A percentile compares a stretch with the other conserved stretches of the same genome.
Conservation (phyloP, 805 yeast genomes). For the Tetrapisispora pingtungensis region DNA sequence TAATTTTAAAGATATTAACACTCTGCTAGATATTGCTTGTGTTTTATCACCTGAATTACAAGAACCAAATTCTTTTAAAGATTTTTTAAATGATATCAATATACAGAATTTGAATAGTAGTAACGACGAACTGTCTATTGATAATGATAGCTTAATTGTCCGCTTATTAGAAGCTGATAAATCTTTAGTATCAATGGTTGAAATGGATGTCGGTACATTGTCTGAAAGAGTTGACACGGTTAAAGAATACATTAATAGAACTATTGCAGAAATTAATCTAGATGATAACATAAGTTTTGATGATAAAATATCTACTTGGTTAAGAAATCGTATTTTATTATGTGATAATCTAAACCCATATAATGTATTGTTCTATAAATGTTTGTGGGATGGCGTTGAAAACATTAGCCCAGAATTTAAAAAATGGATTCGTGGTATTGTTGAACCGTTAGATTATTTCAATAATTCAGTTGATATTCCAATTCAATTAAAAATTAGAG, state of each 20-base stretch:
- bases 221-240: conserved; percentile 8
- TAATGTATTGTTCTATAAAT: conserved; percentile 13
- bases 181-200: conserved; percentile 16
- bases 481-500: conserved; percentile 7
- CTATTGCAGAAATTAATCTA: conserved; percentile 5
- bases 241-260: conserved; percentile 10
- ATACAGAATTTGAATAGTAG: background rate
- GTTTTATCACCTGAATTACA: conserved; percentile 27
- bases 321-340: conserved; percentile 18
- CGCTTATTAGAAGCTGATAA: conserved; percentile 11
- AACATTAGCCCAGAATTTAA: conserved; percentile 4
- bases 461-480: conserved; percentile 8
- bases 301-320: conserved; percentile 8
- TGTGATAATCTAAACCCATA: conserved; percentile 15
- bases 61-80: conserved; percentile 15
- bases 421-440: conserved; percentile 22
- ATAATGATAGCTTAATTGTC: conserved; percentile 22
- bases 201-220: conserved; percentile 13
- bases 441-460: conserved; percentile 25
- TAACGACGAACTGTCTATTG: background rate
- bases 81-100: conserved; percentile 9
- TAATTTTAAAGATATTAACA: conserved; percentile 8
- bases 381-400: conserved; percentile 14
- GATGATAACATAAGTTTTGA: background rate
- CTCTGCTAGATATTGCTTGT: conserved; percentile 15